A percentile compares a stretch with the other conserved stretches of the same genome.
These are phyloP conservation scores for Domatiomyces catenatus DNA, from an alignment of 2,329 filamentous ascomycete genomes.

Conservation along the genomic window DNA sequence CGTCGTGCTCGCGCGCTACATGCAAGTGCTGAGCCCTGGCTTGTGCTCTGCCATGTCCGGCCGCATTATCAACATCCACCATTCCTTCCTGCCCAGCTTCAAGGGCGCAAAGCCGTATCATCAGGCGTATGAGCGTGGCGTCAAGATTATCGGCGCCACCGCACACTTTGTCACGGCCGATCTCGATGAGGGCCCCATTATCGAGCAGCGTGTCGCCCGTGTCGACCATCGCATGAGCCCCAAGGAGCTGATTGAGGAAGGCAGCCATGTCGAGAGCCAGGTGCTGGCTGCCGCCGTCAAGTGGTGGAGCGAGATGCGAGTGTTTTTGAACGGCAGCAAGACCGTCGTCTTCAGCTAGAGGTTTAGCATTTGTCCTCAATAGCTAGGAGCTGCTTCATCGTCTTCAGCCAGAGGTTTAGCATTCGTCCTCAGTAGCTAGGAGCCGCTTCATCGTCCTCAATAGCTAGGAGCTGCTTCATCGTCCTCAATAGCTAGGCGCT, in stretches of 20 bases:
- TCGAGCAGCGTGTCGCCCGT: conserved; percentile 65
- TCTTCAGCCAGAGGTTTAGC: too few relatives aligned
- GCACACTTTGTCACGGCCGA: conserved; percentile 78
- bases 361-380: neutral
- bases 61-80: conserved; percentile 84
- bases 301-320: conserved; percentile 64
- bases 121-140: conserved; percentile 70
- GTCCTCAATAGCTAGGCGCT: too few relatives aligned
- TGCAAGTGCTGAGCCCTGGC: conserved; percentile 66
- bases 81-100: conserved; percentile 73
- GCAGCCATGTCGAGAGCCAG: conserved; percentile 71
- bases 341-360: conserved; percentile 56
- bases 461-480: too few relatives aligned
- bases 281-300: conserved; percentile 68
- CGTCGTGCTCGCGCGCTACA: conserved; percentile 69
- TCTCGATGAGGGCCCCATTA: conserved; percentile 74
- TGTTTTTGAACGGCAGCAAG: conserved; percentile 65
- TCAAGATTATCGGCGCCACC: conserved; percentile 77
- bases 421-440: too few relatives aligned
- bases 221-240: conserved; percentile 64
- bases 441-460: too few relatives aligned
- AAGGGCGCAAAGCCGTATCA: conserved; percentile 82
- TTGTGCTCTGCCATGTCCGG: conserved; percentile 68
- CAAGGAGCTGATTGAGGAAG: conserved; percentile 62
- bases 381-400: too few relatives aligned